A percentile compares a stretch with the other conserved stretches of the same genome.
Conservation (phyloP, 148 eudicot species). For the Amaranthus palmeri region DNA sequence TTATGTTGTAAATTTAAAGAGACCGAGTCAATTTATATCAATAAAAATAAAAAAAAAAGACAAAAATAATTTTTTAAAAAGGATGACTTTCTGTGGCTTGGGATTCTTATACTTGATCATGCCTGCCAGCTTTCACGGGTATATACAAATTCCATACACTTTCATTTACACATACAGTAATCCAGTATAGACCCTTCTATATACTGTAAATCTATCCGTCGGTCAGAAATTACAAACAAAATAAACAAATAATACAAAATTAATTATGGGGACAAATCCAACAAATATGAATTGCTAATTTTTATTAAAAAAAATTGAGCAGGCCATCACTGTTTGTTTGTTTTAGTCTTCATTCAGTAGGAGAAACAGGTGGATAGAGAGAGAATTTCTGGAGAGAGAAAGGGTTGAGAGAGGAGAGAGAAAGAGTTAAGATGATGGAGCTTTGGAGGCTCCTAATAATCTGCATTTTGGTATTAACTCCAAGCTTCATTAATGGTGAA, state of each 20-base stretch:
- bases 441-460: conserved; percentile 34
- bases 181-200: neutral
- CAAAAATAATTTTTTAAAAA: neutral
- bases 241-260: neutral
- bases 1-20: too few species aligned
- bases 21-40: too few species aligned
- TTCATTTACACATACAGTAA: neutral
- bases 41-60: neutral
- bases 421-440: conserved; percentile 25
- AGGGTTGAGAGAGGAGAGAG: too few species aligned
- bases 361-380: neutral
- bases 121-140: conserved; percentile 56
- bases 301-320: neutral
- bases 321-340: conserved; percentile 9
- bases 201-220: conserved; percentile 10
- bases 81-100: too few species aligned
- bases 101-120: conserved; percentile 18
- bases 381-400: neutral
- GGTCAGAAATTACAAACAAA: conserved; percentile 21
- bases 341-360: conserved; percentile 16
- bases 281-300: neutral
- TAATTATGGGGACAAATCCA: neutral
- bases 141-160: conserved; percentile 2
- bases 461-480: conserved; percentile 36
- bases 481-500: conserved; percentile 41